phyloP scores from a whole-genome alignment of 768 basidiomycete species.

The Termitomyces sp. region DNA sequence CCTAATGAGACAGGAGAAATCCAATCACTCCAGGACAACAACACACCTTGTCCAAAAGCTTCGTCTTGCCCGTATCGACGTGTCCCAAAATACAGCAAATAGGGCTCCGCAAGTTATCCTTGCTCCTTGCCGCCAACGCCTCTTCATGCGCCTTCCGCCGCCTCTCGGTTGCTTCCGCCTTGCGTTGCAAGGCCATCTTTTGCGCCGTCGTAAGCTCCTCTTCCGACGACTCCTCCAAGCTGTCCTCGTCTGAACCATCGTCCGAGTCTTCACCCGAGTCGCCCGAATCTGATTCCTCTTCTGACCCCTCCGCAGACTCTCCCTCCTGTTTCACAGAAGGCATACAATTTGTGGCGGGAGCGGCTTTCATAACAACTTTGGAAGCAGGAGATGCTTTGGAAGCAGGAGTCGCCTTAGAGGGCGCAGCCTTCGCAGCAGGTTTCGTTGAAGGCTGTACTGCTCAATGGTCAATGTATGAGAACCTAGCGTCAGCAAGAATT shows the following conservation, averaged over 20 bases:
- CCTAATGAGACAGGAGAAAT: neutral
- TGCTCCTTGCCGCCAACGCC: slow-evolving; percentile 79
- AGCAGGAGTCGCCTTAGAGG: neutral
- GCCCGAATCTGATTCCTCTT: slow-evolving; percentile 15
- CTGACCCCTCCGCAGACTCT: slow-evolving; percentile 25
- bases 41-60: slow-evolving; percentile 87
- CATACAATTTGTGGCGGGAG: slow-evolving; percentile 13
- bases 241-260: slow-evolving; percentile 42
- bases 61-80: slow-evolving; percentile 99
- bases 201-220: slow-evolving; percentile 67
- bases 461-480: neutral
- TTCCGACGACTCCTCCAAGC: slow-evolving; percentile 40
- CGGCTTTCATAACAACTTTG: slow-evolving; percentile 9
- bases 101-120: slow-evolving; percentile 89
- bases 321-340: slow-evolving; percentile 8
- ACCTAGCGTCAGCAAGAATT: neutral
- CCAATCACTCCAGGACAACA: neutral
- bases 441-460: slow-evolving; percentile 12
- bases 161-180: slow-evolving; percentile 81
- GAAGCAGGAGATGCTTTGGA: neutral
- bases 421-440: slow-evolving; percentile 18
- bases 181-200: slow-evolving; percentile 60
- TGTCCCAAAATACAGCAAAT: slow-evolving; percentile 99
- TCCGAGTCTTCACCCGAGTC: slow-evolving; percentile 30
- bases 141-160: slow-evolving; percentile 75